Evolutionary conservation across 2,329 filamentous ascomycete species (phyloP).

Genomic region (Diaporthe caulivora): DNA sequence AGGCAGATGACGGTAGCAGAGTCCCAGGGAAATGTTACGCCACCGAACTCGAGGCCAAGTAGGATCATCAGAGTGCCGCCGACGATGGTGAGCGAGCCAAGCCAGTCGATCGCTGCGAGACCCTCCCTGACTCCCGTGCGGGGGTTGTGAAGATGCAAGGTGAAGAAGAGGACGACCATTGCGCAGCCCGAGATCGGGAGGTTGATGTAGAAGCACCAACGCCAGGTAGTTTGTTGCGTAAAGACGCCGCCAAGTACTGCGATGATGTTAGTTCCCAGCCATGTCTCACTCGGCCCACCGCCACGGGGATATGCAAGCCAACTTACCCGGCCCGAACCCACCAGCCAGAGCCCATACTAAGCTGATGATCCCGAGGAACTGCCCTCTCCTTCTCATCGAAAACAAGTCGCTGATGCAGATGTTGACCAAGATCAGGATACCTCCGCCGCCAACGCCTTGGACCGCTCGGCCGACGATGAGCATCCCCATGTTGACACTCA

Average conservation of each 20-base stretch:
- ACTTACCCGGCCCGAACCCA: constrained; percentile 67
- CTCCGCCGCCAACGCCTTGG: constrained; percentile 65
- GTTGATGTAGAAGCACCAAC: constrained; percentile 65
- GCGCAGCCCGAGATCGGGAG: constrained; percentile 66
- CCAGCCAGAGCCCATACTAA: constrained; percentile 76
- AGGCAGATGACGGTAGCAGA: constrained; percentile 73
- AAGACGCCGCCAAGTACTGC: constrained; percentile 69
- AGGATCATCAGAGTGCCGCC: constrained; percentile 77
- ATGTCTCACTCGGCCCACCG: constrained; percentile 3
- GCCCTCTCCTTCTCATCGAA: constrained; percentile 55
- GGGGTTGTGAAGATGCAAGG: constrained; percentile 76
- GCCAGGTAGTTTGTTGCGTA: constrained; percentile 70
- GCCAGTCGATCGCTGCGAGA: constrained; percentile 71
- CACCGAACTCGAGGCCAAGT: constrained; percentile 78
- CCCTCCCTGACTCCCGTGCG: constrained; percentile 72
- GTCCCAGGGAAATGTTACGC: constrained; percentile 71
- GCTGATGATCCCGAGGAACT: constrained; percentile 61
- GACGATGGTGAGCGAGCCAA: constrained; percentile 72
- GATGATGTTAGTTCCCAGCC: constrained; percentile 20
- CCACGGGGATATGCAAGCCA: constrained; percentile 47
- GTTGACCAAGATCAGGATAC: constrained; percentile 65
- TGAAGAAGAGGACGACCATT: constrained; percentile 70
- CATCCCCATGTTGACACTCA: constrained; percentile 58
- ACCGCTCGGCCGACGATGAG: constrained; percentile 62
- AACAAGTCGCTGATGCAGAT: constrained; percentile 68